A percentile compares a stretch with the other conserved stretches of the same genome.
Evolutionary conservation across 257 asterid genomes (phyloP).

Genomic region (Plantago major): DNA sequence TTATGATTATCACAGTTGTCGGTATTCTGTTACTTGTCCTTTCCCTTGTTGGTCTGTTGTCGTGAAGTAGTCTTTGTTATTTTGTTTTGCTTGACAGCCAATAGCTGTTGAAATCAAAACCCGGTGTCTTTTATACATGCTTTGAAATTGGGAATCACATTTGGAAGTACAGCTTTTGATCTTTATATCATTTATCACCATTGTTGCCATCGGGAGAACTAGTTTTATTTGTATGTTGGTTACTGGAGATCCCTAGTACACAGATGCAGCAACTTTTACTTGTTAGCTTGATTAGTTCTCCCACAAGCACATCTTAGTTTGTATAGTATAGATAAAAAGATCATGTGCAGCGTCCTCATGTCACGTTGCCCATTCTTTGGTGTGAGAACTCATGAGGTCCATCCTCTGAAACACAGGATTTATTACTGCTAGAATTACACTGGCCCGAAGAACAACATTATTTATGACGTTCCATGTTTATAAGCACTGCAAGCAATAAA

Average conservation of each 20-base stretch:
- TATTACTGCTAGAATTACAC: neutral
- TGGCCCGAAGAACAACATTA: neutral
- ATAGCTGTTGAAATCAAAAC: slow-evolving; percentile 7
- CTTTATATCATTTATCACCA: slow-evolving; percentile 1
- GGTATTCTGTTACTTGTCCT: neutral
- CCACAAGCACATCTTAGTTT: neutral
- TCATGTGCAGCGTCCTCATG: neutral
- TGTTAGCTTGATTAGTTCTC: neutral
- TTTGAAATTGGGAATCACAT: neutral
- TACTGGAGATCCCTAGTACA: too few relatives aligned
- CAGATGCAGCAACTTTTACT: neutral
- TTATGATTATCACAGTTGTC: neutral
- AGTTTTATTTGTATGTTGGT: neutral
- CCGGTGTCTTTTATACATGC: neutral
- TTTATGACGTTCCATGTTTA: neutral
- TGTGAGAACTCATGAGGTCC: neutral
- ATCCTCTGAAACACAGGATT: neutral
- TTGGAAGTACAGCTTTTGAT: neutral
- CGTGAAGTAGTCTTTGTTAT: neutral
- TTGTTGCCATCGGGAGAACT: neutral
- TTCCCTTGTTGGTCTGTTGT: neutral
- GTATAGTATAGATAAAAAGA: neutral
- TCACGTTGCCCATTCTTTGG: neutral
- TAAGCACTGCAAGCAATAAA: neutral
- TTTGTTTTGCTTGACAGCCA: slow-evolving; percentile 4